Base-by-base conservation (phyloP, 176 grass and related monocot species). In the Cocos nucifera region DNA sequence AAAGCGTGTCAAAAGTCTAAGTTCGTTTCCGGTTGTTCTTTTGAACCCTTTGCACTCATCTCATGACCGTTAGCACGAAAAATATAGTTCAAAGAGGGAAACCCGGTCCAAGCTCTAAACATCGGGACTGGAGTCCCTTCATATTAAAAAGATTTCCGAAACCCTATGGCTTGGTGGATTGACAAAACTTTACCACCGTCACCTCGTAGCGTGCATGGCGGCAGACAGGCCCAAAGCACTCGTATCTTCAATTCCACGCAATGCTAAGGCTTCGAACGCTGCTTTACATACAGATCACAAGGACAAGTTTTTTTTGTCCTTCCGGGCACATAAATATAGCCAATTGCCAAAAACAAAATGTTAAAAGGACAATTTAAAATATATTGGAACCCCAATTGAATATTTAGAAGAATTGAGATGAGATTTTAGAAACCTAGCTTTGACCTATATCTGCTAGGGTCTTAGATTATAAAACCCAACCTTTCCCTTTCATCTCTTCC, bases 391-490 rank as follows among this genome's bases (percentile, higher is more conserved):
- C 35, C 1, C 10, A 44, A 44, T 54, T 77, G 69, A 19, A 17
- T 69, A 85, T 69, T 44, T 44, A 44, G 35, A 44, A 44, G n/a
- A n/a, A n/a, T n/a, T n/a, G 35, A 44, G 35, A 44, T 2, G 32
- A 61, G 59, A 70, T 74, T 44, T 55, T 65, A 26, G 20, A 49
- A 64, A 58, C 73, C 78, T 65, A 39, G 29, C 29, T 78, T 78
- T 78, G 75, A 82, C 84, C 79, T 71, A 54, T 71, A 54, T 82
- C 17, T 19, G 66, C 28, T 39, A 28, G 4, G 17, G 54, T 54
- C 35, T 28, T 57, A 17, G 54, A 49, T 75, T 87, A 87, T 87
- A 87, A 82, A 82, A 71, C 2, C 57, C 5, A 52, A 58, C 52
- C 50, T 16, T 50, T 49, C 57, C 39, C 66, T 62, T 51, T 54